Conservation (phyloP, 1,284 basidiomycete genomes). For the Fistulinella cinereoalba region DNA sequence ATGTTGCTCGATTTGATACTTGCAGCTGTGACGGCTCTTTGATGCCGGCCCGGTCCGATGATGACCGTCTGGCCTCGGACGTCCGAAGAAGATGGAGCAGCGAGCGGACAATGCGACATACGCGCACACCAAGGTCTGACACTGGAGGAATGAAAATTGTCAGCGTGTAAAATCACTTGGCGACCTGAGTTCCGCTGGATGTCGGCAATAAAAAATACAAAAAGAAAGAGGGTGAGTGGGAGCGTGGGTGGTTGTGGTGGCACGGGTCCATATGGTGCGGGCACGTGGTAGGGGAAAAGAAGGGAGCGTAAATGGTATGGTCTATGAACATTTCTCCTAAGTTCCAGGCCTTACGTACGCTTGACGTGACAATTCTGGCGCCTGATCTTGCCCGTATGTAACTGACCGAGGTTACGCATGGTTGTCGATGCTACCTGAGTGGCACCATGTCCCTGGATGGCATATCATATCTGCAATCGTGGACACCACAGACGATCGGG, state of each 20-base stretch:
- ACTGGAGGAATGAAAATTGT: neutral
- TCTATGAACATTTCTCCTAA: neutral
- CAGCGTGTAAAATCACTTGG: constrained; percentile 1
- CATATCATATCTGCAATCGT: constrained; percentile 4
- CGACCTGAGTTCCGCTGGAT: constrained; percentile 10
- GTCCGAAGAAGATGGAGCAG: constrained; percentile 11
- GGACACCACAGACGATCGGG: neutral
- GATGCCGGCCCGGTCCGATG: constrained; percentile 2
- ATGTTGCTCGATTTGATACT: neutral
- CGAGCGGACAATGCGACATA: constrained; percentile 5
- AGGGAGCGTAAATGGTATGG: constrained; percentile 10
- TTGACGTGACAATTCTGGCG: constrained; percentile 9
- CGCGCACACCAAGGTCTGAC: constrained; percentile 4
- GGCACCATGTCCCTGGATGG: neutral
- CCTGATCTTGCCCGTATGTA: constrained; percentile 4
- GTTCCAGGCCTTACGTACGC: constrained; percentile 5
- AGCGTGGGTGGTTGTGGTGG: constrained; percentile 9
- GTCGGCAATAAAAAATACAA: neutral
- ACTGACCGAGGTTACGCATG: constrained; percentile 1
- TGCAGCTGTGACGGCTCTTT: neutral
- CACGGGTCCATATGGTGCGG: constrained; percentile 11
- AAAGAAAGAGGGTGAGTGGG: neutral
- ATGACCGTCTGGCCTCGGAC: constrained; percentile 19
- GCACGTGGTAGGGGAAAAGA: constrained; percentile 11
- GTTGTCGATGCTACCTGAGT: neutral